Conservation (phyloP, 1,284 basidiomycete species). For the Ustanciosporium gigantosporum region DNA sequence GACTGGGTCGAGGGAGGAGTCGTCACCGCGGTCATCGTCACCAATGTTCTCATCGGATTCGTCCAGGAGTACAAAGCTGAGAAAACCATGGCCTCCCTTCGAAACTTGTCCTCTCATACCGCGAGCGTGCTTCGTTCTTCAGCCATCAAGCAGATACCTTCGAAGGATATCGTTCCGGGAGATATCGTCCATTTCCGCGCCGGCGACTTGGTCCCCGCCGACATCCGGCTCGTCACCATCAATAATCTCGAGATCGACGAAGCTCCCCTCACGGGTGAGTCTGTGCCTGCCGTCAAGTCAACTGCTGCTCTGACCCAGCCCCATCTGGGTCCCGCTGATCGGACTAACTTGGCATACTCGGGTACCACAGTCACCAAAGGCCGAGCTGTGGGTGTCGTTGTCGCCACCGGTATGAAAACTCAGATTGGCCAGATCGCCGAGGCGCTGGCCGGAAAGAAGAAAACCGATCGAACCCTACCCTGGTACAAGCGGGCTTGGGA, state of each 20-base stretch:
- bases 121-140: conserved; percentile 41
- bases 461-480: conserved; percentile 10
- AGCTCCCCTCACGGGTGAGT: conserved; percentile 53
- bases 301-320: conserved; percentile 31
- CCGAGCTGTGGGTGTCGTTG: conserved; percentile 45
- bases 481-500: conserved; percentile 46
- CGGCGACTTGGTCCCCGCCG: conserved; percentile 51
- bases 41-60: conserved; percentile 54
- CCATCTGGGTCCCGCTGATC: conserved; percentile 42
- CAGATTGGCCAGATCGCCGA: conserved; percentile 55
- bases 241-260: conserved; percentile 55
- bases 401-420: conserved; percentile 48
- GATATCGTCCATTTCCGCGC: conserved; percentile 65
- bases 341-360: conserved; percentile 48
- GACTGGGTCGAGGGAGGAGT: conserved; percentile 71
- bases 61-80: conserved; percentile 56
- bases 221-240: conserved; percentile 48
- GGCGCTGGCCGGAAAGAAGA: conserved; percentile 33
- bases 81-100: conserved; percentile 52
- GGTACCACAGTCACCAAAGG: conserved; percentile 55
- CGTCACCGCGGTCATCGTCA: conserved; percentile 66
- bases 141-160: conserved; percentile 20
- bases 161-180: conserved; percentile 59
- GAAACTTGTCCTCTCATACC: conserved; percentile 49
- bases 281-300: conserved; percentile 49